phyloP scores from a whole-genome alignment of 192 early-diverging fungal species.

The Gamsiella multidivaricata region DNA sequence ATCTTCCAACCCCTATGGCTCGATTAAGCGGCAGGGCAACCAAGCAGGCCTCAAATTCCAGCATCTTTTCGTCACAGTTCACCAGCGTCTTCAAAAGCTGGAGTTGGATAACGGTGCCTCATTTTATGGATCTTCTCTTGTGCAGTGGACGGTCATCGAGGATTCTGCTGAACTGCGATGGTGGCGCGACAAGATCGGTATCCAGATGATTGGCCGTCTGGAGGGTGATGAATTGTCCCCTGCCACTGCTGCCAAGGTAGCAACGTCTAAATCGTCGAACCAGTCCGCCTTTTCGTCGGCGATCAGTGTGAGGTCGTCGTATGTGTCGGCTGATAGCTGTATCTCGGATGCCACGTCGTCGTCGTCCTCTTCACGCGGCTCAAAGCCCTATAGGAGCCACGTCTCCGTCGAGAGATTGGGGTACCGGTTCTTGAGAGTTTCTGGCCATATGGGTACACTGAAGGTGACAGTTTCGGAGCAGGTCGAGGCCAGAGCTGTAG shows the following conservation, averaged over 20 bases:
- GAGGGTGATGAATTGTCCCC: slow-evolving; percentile 17
- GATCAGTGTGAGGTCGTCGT: slow-evolving; percentile 30
- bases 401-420: slow-evolving; percentile 46
- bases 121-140: slow-evolving; percentile 32
- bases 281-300: slow-evolving; percentile 6
- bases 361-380: slow-evolving; percentile 1
- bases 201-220: slow-evolving; percentile 51
- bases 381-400: slow-evolving; percentile 10
- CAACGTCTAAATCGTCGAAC: not conserved
- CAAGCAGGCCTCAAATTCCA: slow-evolving; percentile 53
- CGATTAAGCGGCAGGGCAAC: slow-evolving; percentile 44
- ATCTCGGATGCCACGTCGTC: slow-evolving; percentile 43
- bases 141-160: slow-evolving; percentile 53
- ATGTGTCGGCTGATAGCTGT: slow-evolving; percentile 24
- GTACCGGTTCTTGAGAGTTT: slow-evolving; percentile 51
- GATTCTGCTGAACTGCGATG: slow-evolving; percentile 43
- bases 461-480: slow-evolving; percentile 52
- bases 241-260: not conserved
- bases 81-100: slow-evolving; percentile 48
- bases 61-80: slow-evolving; percentile 45
- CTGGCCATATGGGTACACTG: slow-evolving; percentile 45
- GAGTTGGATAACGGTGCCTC: slow-evolving; percentile 37
- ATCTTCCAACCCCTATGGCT: slow-evolving; percentile 21
- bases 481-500: slow-evolving; percentile 46
- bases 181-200: slow-evolving; percentile 53